These are phyloP conservation scores for Gynostemma pentaphyllum DNA, from an alignment of 306 rosid species.

Conservation along the genomic window DNA sequence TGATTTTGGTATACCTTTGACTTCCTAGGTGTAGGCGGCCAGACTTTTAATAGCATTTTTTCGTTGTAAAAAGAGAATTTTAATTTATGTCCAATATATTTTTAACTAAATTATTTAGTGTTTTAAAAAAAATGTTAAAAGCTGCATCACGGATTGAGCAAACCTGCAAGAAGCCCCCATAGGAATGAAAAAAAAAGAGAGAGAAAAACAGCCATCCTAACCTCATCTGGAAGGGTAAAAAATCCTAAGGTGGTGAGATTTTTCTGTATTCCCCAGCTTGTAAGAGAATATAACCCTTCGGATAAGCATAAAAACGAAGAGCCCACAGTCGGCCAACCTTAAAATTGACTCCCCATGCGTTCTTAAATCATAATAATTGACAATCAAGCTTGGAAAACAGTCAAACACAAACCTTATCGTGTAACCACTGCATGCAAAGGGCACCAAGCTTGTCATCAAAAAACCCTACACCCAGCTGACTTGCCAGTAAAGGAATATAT, in stretches of 20 bases:
- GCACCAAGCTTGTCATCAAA: conserved; percentile 93
- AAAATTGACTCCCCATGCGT: background rate
- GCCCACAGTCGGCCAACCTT: too few species aligned
- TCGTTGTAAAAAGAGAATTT: too few species aligned
- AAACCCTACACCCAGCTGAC: conserved; percentile 93
- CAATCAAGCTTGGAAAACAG: background rate
- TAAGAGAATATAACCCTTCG: too few species aligned
- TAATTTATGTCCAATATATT: background rate
- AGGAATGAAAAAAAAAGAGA: too few species aligned
- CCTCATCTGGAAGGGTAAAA: too few species aligned
- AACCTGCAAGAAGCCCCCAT: conserved; percentile 46
- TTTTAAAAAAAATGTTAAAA: conserved; percentile 3
- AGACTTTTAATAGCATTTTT: background rate
- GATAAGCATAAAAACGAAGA: too few species aligned
- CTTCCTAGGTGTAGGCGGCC: background rate
- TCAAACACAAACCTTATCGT: conserved; percentile 85
- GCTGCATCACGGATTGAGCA: conserved; percentile 87
- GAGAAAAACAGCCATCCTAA: too few species aligned
- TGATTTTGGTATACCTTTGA: too few species aligned
- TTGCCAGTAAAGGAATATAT: conserved; percentile 90
- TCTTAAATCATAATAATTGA: background rate
- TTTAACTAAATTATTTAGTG: too few species aligned
- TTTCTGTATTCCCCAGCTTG: too few species aligned
- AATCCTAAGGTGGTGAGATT: too few species aligned
- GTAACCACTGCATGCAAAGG: conserved; percentile 99